Base-by-base conservation (phyloP, 1,284 basidiomycete genomes). In the Sporisorium exsertum region DNA sequence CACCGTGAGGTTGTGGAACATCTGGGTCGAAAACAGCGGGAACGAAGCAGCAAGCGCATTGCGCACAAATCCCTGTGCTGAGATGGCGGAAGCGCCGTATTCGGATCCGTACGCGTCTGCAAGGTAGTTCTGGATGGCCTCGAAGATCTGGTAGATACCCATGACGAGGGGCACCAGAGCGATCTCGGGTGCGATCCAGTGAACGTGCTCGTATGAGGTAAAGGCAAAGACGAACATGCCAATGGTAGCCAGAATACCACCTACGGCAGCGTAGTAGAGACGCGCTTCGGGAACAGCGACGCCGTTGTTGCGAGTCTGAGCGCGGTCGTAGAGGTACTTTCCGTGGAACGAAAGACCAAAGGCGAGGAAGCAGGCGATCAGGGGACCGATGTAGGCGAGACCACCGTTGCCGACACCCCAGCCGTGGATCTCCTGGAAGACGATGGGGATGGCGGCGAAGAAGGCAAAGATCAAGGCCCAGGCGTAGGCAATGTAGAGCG, bases 321-420 rank as follows among this genome's bases (percentile, higher is more conserved):
- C 72, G 26, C 68, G 57, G 35, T 80, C 72, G 70, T 81, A 80
- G 35, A 81, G 68, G 50, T 64, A 63, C 24, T 81, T 71, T 35
- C 79, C 76, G 69, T 80, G 78, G 57, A 78, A 78, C 13, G 80
- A 80, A 15, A 81, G 55, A 20, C 63, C 81, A 60, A 72, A 84
- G 2, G 82, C 84, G 55, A 84, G 40, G 76, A 85, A 81, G 69
- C 81, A 84, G 16, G 81, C 85, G 18, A 79, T 53, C 42, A 77
- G 47, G 37, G 84, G 80, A 12, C 81, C 77, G 63, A 86, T 77
- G 77, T 85, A 85, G 33, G 85, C 77, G 5, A 86, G 75, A 33
- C 86, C 85, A n/a, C 65, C 76, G 52, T 81, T 81, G 12, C 86
- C 85, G 37, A 79, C 80, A 40, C 71, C 65, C 84, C 84, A 86